A percentile compares a stretch with the other conserved stretches of the same genome.
Evolutionary conservation across 2,329 filamentous ascomycete genomes (phyloP).

Genomic region (Scedosporium dehoogii): DNA sequence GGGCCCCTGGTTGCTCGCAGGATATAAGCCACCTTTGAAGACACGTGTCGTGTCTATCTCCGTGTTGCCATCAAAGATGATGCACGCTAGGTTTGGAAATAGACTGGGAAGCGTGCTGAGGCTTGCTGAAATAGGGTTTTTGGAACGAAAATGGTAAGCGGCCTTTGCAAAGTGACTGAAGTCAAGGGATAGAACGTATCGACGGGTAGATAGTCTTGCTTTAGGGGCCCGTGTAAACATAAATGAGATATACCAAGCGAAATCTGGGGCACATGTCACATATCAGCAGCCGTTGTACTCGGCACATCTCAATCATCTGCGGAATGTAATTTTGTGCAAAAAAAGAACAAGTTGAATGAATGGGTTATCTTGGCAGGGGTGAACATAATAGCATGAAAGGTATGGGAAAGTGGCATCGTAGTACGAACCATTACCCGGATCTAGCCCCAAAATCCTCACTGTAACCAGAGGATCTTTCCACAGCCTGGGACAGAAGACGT

Average conservation of each 20-base stretch:
- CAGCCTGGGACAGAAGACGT: constrained; percentile 38
- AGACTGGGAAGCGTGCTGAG: constrained; percentile 26
- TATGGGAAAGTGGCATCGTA: not conserved
- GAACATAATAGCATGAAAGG: not conserved
- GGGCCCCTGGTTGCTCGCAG: constrained; percentile 11
- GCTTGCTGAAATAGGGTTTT: constrained; percentile 25
- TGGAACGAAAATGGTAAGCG: constrained; percentile 30
- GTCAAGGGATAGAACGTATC: constrained; percentile 37
- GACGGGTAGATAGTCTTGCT: constrained; percentile 27
- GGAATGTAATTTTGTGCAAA: not conserved
- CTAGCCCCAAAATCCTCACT: constrained; percentile 27
- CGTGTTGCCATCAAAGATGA: constrained; percentile 37
- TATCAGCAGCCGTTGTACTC: not conserved
- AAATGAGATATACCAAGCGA: constrained; percentile 39
- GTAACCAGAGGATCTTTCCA: constrained; percentile 40
- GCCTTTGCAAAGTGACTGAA: constrained; percentile 31
- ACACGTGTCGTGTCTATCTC: constrained; percentile 28
- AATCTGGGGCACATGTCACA: constrained; percentile 24
- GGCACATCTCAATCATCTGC: constrained; percentile 2
- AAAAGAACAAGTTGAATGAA: not conserved
- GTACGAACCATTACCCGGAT: constrained; percentile 34
- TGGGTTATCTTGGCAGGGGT: not conserved
- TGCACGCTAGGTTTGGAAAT: constrained; percentile 33
- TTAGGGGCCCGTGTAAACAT: constrained; percentile 23
- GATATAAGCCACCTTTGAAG: constrained; percentile 11